A percentile compares a stretch with the other conserved stretches of the same genome.
Evolutionary conservation across 2,329 filamentous ascomycete genomes (phyloP).

Genomic region (Orbilia blumenaviensis): DNA sequence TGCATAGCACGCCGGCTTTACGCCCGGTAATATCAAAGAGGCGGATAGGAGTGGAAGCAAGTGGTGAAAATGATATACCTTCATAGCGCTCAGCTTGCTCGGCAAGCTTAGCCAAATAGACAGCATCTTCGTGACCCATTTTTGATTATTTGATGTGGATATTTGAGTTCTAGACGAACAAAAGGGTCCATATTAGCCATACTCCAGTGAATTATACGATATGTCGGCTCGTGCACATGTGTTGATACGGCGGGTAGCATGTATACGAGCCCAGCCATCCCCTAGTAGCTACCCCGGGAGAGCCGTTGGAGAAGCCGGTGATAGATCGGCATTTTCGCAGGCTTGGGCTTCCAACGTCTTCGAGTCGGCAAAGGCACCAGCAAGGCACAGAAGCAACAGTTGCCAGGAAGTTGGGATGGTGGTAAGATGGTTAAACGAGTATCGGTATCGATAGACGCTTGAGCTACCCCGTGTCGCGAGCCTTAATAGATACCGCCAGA

Average conservation of each 20-base stretch:
- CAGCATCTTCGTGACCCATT: slow-evolving; percentile 99
- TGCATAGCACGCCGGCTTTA: background rate
- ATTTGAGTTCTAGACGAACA: slow-evolving; percentile 14
- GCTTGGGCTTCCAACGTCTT: background rate
- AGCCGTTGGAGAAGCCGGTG: background rate
- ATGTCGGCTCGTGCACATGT: slow-evolving; percentile 50
- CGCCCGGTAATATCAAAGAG: slow-evolving; percentile 41
- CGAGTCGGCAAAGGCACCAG: background rate
- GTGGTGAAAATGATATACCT: slow-evolving; percentile 69
- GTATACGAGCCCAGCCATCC: background rate
- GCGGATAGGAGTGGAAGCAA: background rate
- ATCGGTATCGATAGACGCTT: slow-evolving; percentile 35
- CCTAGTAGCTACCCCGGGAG: background rate
- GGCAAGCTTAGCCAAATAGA: slow-evolving; percentile 99
- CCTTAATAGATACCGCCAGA: slow-evolving; percentile 22
- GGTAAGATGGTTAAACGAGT: slow-evolving; percentile 14
- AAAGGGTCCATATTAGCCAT: slow-evolving; percentile 12
- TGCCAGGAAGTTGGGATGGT: slow-evolving; percentile 3
- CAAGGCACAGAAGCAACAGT: slow-evolving; percentile 1
- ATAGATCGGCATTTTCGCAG: background rate
- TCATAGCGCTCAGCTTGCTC: slow-evolving; percentile 99
- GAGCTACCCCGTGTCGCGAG: slow-evolving; percentile 50
- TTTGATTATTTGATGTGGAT: slow-evolving; percentile 65
- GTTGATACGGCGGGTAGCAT: slow-evolving; percentile 13
- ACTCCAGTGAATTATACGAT: background rate